Evolutionary conservation across 306 rosid species (phyloP), one percentile per base, ranked within the genome.

Genomic region (Medicago ruthenica): DNA sequence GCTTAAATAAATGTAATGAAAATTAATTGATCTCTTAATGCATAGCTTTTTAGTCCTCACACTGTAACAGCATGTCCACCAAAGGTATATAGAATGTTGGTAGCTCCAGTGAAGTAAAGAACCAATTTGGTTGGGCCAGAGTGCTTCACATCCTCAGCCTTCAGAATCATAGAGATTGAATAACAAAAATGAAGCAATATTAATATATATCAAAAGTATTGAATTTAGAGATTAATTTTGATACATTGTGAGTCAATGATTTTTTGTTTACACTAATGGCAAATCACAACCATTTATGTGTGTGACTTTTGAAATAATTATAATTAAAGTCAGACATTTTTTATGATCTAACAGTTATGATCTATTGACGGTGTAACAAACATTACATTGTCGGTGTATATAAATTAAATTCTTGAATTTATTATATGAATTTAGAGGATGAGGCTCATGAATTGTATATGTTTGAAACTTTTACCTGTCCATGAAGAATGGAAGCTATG

Each of bases 51-150:
- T 24, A 84, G 41, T 78, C 41, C 93, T 87, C 68, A 92, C 98
- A 95, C 97, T 79, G 98, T 95, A 45, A 95, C 98, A 66, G 98
- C 98, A 83, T 95, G 97, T 75, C 98, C 98, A 75, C 98, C 98
- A 48, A 94, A 94, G 55, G 98, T 94, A 80, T 94, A 94, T 72
- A 94, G 96, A 90, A 94, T 92, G 89, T 94, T 94, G 81, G 98
- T 94, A 37, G 97, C 98, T 57, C 98, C 97, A 18, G 98, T 92
- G 65, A 95, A 95, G 88, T 95, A 95, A 70, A 95, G 96, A 81
- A 92, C 97, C 93, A 92, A 74, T 66, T 82, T 92, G 69, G 90
- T 61, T 59, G 98, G 97, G 4, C 93, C 98, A 12, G 98, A 92
- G 89, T 95, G 97, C 79, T 82, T 92, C 93, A 95, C 98, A 31